A percentile compares a stretch with the other conserved stretches of the same genome.
phyloP scores from a whole-genome alignment of 2,329 filamentous ascomycete species.

The Verticillium nubilum region DNA sequence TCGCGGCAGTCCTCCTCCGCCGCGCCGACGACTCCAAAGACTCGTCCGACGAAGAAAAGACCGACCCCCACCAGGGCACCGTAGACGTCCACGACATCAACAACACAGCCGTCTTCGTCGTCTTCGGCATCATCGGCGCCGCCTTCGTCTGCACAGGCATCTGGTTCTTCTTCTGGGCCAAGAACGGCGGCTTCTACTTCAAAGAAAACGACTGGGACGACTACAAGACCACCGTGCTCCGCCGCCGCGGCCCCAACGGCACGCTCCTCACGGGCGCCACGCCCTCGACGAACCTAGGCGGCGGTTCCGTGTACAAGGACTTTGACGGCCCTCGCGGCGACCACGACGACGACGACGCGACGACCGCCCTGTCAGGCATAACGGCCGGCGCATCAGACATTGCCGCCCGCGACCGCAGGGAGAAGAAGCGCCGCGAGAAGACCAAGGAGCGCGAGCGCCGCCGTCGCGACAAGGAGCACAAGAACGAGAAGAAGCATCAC shows the following conservation, averaged over 20 bases:
- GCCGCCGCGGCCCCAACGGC: conserved; percentile 84
- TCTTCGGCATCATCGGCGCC: conserved; percentile 80
- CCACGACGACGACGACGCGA: conserved; percentile 39
- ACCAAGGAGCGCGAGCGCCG: conserved; percentile 28
- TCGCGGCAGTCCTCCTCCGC: conserved; percentile 25
- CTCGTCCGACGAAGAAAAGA: conserved; percentile 10
- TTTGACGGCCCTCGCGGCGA: conserved; percentile 27
- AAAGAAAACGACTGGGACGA: conserved; percentile 89
- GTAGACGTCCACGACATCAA: conserved; percentile 52
- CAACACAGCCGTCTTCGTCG: conserved; percentile 69
- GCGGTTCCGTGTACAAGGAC: conserved; percentile 77
- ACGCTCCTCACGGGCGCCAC: conserved; percentile 80
- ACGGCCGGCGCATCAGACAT: conserved; percentile 54
- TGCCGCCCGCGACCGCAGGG: conserved; percentile 48
- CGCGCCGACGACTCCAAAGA: conserved; percentile 21
- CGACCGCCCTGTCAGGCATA: conserved; percentile 45
- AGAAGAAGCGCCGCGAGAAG: conserved; percentile 46
- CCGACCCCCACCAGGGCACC: conserved; percentile 40
- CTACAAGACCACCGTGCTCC: conserved; percentile 91
- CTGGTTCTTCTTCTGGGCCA: conserved; percentile 99
- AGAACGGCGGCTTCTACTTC: conserved; percentile 91
- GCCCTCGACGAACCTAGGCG: conserved; percentile 76
- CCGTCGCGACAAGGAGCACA: conserved; percentile 25
- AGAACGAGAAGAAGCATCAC: conserved; percentile 35
- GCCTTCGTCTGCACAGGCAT: conserved; percentile 69